These are phyloP conservation scores for Phytopythium delawarense DNA, from an alignment of 352 stramenopile species.

Conservation along the genomic window DNA sequence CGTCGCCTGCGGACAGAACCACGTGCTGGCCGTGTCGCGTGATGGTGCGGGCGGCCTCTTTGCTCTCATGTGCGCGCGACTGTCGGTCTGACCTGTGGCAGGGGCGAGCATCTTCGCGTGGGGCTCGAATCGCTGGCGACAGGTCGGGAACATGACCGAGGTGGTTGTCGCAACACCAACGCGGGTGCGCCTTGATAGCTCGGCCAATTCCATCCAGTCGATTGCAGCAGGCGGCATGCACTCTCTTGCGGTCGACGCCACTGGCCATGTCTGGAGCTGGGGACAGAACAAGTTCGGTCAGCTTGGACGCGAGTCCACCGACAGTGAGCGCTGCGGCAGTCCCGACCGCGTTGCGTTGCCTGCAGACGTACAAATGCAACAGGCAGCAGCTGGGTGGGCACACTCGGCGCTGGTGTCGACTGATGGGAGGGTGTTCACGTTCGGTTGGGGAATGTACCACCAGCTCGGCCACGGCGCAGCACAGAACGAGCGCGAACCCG, in stretches of 20 bases:
- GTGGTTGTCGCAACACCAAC: conserved; percentile 11
- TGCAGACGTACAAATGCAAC: not conserved
- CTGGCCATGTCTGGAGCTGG: conserved; percentile 52
- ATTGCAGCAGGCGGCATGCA: conserved; percentile 57
- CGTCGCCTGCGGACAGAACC: conserved; percentile 53
- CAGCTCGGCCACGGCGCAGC: conserved; percentile 63
- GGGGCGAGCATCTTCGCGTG: conserved; percentile 33
- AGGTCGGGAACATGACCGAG: conserved; percentile 18
- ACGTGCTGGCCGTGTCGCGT: conserved; percentile 39
- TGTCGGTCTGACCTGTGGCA: not conserved
- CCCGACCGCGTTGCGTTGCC: conserved; percentile 15
- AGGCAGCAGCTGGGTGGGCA: conserved; percentile 41
- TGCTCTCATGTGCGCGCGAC: not conserved
- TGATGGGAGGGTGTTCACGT: conserved; percentile 43
- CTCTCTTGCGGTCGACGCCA: conserved; percentile 45
- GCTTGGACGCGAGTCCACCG: conserved; percentile 26
- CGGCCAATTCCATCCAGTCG: conserved; percentile 4
- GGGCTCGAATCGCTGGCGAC: conserved; percentile 46
- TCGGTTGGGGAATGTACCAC: conserved; percentile 78
- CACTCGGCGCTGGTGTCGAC: conserved; percentile 47
- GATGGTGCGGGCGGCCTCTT: conserved; percentile 8
- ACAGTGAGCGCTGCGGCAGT: not conserved
- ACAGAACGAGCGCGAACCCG: conserved; percentile 24
- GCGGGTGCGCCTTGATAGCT: conserved; percentile 19
- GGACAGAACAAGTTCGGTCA: conserved; percentile 61